Evolutionary conservation across 257 asterid species (phyloP), one percentile per base, ranked within the genome.

Genomic region (Ajuga chamaepitys): DNA sequence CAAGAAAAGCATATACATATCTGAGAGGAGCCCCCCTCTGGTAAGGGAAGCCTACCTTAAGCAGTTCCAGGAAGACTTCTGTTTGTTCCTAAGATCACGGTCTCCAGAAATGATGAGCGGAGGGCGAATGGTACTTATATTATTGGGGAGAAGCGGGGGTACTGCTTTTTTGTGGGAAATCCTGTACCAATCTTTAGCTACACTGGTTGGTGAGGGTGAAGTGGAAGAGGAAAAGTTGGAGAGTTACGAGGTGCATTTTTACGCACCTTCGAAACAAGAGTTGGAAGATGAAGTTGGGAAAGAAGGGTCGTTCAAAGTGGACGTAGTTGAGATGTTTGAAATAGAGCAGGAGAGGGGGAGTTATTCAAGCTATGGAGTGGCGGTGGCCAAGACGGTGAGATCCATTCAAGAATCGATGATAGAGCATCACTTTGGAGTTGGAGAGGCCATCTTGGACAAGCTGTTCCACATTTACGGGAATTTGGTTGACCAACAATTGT

Each of bases 371-470:
- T 83, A 85, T 53, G 95, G 97, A 46, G 54, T 30, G 63, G 82
- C 80, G 28, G 93, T 85, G 20, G 95, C 98, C 5, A 82, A 77
- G 74, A 58, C 95, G 13, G 95, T 92, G 37, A 82, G 96, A 53
- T 86, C 95, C 8, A 74, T 89, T 58, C 97, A 89, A 76, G 95
- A 88, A 77, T 81, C 94, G 2, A 80, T 85, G 88, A 9, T 88
- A 12, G 55, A 77, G 3, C 82, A 83, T 58, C 96, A 88, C 69
- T 88, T 91, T 71, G 91, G 86, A 40, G 86, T 91, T 71, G 91
- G 86, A 40, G 86, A 73, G 58, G 45, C 21, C 2, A 81, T 79
- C 7, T 1, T 88, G 38, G 84, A 91, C 25, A 74, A 70, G 25
- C 68, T 91, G 71, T 86, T 91, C 71, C 51, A 86, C 14, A 62